Percentiles rank a stretch among this genome's conserved stretches.
Conservation (phyloP, 2,329 filamentous ascomycete species). For the Nigrospora osmanthi region DNA sequence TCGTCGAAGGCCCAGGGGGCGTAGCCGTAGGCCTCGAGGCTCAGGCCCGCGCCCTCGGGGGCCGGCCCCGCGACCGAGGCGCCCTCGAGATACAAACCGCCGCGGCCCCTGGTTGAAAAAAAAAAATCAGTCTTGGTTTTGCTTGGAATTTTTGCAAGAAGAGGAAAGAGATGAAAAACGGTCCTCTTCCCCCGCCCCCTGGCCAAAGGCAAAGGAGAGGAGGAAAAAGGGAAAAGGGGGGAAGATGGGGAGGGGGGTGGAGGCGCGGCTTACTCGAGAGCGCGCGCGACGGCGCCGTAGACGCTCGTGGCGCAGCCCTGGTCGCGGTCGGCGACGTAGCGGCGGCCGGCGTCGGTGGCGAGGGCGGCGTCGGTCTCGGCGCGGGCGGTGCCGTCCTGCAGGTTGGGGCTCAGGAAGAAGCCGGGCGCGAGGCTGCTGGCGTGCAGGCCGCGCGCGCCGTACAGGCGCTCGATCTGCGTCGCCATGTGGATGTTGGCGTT, state of each 20-base stretch:
- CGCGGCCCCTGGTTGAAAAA: constrained; percentile 20
- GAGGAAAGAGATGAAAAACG: no score
- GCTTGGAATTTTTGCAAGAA: no score
- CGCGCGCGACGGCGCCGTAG: constrained; percentile 28
- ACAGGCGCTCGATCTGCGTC: constrained; percentile 38
- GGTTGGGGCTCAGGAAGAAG: constrained; percentile 24
- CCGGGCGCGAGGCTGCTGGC: constrained; percentile 36
- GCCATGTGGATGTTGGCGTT: constrained; percentile 32
- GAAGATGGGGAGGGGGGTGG: no score
- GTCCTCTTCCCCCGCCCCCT: no score
- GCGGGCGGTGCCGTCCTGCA: constrained; percentile 15
- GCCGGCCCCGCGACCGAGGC: constrained; percentile 23
- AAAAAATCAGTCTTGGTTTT: no score
- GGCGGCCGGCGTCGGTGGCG: background rate
- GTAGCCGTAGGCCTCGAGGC: constrained; percentile 13
- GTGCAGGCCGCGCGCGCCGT: constrained; percentile 30
- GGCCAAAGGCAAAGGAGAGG: no score
- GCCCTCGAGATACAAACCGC: constrained; percentile 32
- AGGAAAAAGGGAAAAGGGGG: no score
- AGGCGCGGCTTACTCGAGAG: constrained; percentile 19
- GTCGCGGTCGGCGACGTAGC: constrained; percentile 21
- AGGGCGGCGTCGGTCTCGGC: constrained; percentile 9
- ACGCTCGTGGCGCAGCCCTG: constrained; percentile 38
- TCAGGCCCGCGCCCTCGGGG: constrained; percentile 5
- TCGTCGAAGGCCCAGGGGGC: constrained; percentile 24